Evolutionary conservation across 192 early-diverging fungal genomes (phyloP), one percentile per base, ranked within the genome.

Genomic region (Backusella parvicylindrica): DNA sequence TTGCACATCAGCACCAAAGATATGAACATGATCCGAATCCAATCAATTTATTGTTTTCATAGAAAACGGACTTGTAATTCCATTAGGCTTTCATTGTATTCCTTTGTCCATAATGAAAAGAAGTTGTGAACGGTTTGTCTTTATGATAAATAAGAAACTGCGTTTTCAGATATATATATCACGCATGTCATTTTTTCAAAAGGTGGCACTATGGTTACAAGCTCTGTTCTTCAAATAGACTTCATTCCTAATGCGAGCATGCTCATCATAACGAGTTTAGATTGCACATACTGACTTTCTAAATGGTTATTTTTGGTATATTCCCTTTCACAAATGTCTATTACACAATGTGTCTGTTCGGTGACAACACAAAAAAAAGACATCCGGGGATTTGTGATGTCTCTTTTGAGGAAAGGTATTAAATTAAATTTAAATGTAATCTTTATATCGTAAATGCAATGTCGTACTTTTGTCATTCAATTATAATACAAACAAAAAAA

Each of bases 1-100:
- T 60, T 23, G 53, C n/a, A 60, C 53, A 60, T 60, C 53, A 60
- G 26, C 53, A 60, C 53, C 53, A 60, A 60, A 60, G 53, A 60
- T 60, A 60, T 60, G 53, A 60, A 23, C 53, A 60, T 60, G 53
- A 60, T 60, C 53, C 53, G 53, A 60, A 7, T 60, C 53, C 53
- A 60, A 60, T 60, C 53, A 60, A 60, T 60, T 60, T 26, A 60
- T 60, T 60, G 23, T 12, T 26, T 28, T 50, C 5, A 50, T n/a
- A 21, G 8, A 26, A 56, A 56, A 23, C 53, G 53, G 53, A 60
- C 53, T 60, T 60, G 53, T 26, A 60, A 60, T 28, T 28, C n/a
- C 53, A 60, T n/a, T 60, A 26, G 8, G 21, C 23, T 26, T 60
- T 28, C 26, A 23, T 60, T 26, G 43, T 15, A 18, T 47, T 47